Conservation (phyloP, 345 rosid genomes). For the Brassica carinata region DNA sequence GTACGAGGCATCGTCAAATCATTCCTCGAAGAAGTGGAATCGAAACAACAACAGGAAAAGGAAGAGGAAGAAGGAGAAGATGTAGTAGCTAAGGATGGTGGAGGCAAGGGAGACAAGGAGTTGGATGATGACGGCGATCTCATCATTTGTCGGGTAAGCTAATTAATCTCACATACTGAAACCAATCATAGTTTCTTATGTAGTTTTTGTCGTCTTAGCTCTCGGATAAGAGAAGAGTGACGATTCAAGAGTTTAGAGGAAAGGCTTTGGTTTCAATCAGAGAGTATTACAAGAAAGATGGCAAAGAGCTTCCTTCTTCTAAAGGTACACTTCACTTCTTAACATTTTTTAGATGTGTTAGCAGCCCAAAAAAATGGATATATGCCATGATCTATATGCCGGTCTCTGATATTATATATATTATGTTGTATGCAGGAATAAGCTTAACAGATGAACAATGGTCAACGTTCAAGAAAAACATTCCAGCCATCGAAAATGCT, state of each 20-base stretch:
- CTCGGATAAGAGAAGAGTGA: slow-evolving; percentile 76
- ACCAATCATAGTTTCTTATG: not conserved
- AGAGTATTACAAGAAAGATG: slow-evolving; percentile 78
- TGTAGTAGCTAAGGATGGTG: slow-evolving; percentile 10
- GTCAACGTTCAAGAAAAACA: slow-evolving; percentile 58
- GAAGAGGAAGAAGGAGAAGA: slow-evolving; percentile 20
- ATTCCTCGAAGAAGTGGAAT: slow-evolving; percentile 63
- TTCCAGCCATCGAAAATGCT: slow-evolving; percentile 73
- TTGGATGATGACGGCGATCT: slow-evolving; percentile 80
- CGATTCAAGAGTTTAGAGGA: slow-evolving; percentile 83
- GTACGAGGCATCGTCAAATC: slow-evolving; percentile 62
- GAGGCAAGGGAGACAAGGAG: slow-evolving; percentile 45
- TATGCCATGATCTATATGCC: not conserved
- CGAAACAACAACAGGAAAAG: slow-evolving; percentile 27
- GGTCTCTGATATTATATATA: not conserved
- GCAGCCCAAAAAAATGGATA: not conserved
- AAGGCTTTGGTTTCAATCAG: slow-evolving; percentile 77
- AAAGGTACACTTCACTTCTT: slow-evolving; percentile 56
- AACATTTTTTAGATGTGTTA: not conserved
- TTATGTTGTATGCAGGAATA: slow-evolving; percentile 59
- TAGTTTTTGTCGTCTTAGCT: slow-evolving; percentile 40
- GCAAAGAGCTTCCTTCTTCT: slow-evolving; percentile 82
- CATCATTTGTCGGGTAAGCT: slow-evolving; percentile 56
- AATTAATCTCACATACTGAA: not conserved
- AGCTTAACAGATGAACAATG: slow-evolving; percentile 90